phyloP scores from a whole-genome alignment of 2,329 filamentous ascomycete species.

The Colletotrichum sp. region DNA sequence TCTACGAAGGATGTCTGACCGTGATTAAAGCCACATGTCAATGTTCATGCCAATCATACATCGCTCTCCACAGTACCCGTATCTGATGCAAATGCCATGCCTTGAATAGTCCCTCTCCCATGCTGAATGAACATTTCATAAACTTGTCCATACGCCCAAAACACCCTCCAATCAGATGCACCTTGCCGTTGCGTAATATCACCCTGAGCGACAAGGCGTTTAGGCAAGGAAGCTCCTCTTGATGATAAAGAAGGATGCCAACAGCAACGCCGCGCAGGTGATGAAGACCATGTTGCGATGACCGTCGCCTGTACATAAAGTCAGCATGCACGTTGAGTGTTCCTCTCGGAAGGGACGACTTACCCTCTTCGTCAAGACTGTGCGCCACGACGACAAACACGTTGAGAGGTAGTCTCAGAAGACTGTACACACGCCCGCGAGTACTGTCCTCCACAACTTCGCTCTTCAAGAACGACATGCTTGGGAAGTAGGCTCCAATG shows the following conservation, averaged over 20 bases:
- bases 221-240: slow-evolving; percentile 18
- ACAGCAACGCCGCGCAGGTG: slow-evolving; percentile 19
- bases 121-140: background rate
- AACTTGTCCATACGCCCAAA: background rate
- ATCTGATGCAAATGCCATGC: background rate
- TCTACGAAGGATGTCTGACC: background rate
- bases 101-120: background rate
- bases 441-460: slow-evolving; percentile 57
- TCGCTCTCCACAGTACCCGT: background rate
- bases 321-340: background rate
- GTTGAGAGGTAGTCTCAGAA: slow-evolving; percentile 63
- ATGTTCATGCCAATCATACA: background rate
- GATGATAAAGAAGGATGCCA: slow-evolving; percentile 23
- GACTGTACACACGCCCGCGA: slow-evolving; percentile 59
- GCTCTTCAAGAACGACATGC: slow-evolving; percentile 60
- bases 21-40: background rate
- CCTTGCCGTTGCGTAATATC: background rate
- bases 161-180: background rate
- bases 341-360: background rate
- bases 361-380: slow-evolving; percentile 48
- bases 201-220: background rate
- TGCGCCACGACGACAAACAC: slow-evolving; percentile 55
- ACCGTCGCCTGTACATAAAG: slow-evolving; percentile 25
- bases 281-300: slow-evolving; percentile 34
- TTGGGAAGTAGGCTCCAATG: slow-evolving; percentile 63